Percentiles rank a stretch among this genome's conserved stretches.
Conservation (phyloP, 129 eudicot species). For the Dittrichia graveolens region DNA sequence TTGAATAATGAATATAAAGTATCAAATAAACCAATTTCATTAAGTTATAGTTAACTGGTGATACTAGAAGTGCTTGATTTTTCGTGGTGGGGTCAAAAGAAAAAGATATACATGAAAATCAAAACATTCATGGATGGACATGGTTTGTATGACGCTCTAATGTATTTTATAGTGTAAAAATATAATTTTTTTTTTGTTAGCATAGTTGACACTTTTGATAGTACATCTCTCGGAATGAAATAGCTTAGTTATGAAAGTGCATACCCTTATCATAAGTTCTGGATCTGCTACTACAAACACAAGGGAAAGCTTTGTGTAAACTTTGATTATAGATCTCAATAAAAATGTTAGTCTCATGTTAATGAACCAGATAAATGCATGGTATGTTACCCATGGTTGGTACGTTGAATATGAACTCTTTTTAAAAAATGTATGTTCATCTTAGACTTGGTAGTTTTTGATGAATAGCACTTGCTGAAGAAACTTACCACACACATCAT, state of each 20-base stretch:
- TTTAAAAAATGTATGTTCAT: not conserved
- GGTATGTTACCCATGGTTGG: not conserved
- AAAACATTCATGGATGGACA: not conserved
- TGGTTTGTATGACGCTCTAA: too few species aligned
- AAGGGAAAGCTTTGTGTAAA: not conserved
- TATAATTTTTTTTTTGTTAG: not conserved
- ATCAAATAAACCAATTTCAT: not conserved
- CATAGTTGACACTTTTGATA: too few species aligned
- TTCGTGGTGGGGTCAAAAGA: not conserved
- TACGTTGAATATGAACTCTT: conserved; percentile 9
- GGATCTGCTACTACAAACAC: conserved; percentile 2
- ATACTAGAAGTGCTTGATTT: conserved; percentile 14
- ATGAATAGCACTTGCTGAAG: not conserved
- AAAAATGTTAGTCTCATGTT: not conserved
- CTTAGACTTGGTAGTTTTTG: not conserved
- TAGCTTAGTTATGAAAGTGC: not conserved
- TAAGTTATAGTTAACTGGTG: not conserved
- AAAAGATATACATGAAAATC: not conserved
- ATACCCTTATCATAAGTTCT: not conserved
- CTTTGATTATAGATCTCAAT: conserved; percentile 15
- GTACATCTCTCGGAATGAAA: not conserved
- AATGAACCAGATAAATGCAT: not conserved
- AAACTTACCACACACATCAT: not conserved
- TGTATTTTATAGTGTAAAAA: not conserved
- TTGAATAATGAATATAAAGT: not conserved